A percentile compares a stretch with the other conserved stretches of the same genome.
Evolutionary conservation across 768 basidiomycete species (phyloP).

Genomic region (Naganishia randhawae): DNA sequence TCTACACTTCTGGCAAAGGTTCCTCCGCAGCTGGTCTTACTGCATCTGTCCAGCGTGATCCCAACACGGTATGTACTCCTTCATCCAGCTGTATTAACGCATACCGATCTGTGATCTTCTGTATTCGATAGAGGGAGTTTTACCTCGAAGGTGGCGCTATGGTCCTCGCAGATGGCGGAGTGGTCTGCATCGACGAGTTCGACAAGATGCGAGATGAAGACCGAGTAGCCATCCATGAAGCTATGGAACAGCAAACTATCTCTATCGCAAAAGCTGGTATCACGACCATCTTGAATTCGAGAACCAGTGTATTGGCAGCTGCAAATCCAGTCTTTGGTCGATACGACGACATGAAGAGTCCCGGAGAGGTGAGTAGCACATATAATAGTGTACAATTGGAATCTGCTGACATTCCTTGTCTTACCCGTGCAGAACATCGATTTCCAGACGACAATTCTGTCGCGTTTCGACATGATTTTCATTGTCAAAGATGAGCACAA

Average conservation of each 20-base stretch:
- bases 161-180: constrained; percentile 96
- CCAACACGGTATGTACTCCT: constrained; percentile 67
- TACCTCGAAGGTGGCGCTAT: constrained; percentile 98
- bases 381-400: not conserved
- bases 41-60: constrained; percentile 91
- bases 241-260: constrained; percentile 99
- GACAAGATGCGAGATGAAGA: constrained; percentile 99
- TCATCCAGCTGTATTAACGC: not conserved
- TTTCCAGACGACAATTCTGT: constrained; percentile 95
- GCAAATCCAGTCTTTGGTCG: constrained; percentile 97
- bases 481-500: constrained; percentile 98
- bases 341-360: constrained; percentile 93
- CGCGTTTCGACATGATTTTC: constrained; percentile 99
- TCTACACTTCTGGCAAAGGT: constrained; percentile 97
- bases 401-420: not conserved
- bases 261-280: constrained; percentile 99
- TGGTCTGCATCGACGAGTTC: constrained; percentile 99
- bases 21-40: constrained; percentile 98
- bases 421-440: constrained; percentile 69
- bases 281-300: constrained; percentile 90
- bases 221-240: constrained; percentile 97
- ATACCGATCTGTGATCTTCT: not conserved
- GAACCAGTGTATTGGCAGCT: constrained; percentile 92
- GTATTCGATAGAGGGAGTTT: constrained; percentile 73
- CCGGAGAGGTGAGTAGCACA: constrained; percentile 67